Evolutionary conservation across 345 rosid genomes (phyloP).

Genomic region (Theobroma cacao): DNA sequence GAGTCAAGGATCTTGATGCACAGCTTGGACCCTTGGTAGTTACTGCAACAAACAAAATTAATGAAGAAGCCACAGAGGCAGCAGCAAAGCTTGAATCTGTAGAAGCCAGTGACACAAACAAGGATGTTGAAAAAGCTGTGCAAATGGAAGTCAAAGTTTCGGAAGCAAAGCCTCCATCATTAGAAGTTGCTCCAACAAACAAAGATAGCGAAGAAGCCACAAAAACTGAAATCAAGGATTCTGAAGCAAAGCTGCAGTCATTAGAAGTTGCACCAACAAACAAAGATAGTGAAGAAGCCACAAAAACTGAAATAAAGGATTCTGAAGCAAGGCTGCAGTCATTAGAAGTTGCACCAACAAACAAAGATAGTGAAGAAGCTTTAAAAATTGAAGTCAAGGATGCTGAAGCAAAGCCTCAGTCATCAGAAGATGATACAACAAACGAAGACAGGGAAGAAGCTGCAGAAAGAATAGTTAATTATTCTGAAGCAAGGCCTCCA

Average conservation of each 20-base stretch:
- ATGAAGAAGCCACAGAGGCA: slow-evolving; percentile 5
- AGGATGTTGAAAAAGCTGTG: slow-evolving; percentile 23
- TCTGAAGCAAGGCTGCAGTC: not conserved
- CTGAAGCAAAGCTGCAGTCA: not conserved
- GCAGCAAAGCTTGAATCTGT: not conserved
- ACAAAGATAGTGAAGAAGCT: slow-evolving; percentile 3
- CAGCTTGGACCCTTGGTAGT: slow-evolving; percentile 55
- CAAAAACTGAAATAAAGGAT: not conserved
- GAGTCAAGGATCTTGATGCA: slow-evolving; percentile 64
- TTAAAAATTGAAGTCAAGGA: not conserved
- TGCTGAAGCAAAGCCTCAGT: not conserved
- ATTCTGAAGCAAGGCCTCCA: not conserved
- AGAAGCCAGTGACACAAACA: slow-evolving; percentile 5
- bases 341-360: not conserved
- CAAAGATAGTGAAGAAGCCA: not conserved
- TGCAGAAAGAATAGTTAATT: not conserved
- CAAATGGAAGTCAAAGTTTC: no score
- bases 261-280: not conserved
- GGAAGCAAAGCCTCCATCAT: slow-evolving; percentile 56
- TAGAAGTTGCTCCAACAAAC: slow-evolving; percentile 23
- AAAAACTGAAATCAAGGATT: not conserved
- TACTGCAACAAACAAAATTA: slow-evolving; percentile 1
- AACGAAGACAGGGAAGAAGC: not conserved
- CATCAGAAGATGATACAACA: not conserved
- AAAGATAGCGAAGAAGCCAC: not conserved